Evolutionary conservation across 768 basidiomycete genomes (phyloP), one percentile per base, ranked within the genome.

Genomic region (Tulasnella sp.): DNA sequence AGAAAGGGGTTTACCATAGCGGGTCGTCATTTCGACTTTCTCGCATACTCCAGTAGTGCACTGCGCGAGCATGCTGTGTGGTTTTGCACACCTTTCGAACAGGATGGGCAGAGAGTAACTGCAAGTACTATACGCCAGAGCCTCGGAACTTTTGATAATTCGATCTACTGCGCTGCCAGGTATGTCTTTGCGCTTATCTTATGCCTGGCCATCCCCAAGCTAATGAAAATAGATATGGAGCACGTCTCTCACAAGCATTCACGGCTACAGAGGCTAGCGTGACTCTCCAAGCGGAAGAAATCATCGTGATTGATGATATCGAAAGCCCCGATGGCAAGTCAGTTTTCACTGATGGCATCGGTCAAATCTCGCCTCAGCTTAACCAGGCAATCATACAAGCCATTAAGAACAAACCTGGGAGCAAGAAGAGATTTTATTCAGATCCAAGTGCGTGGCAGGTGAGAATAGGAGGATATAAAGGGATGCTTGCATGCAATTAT

Each of bases 11-110:
- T 91, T 47, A 61, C 69, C 28, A 69, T 86, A 29, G 78, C 74
- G 2, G 72, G 74, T 1, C 67, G 75, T 31, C 58, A 60, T 7
- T 84, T 82, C 58, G 55, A 70, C 0, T 83, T 83, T 58, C 67
- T 86, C 12, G 82, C 78, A 0, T 84, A 83, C 62, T 83, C 81
- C 0, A 78, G 78, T 58, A 83, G 81, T 3, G 79, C 83, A 0
- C 65, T 84, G n/a, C 81, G 78, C 22, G 75, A 82, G 53, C 87
- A 90, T 59, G 74, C 82, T 0, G 86, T 89, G 5, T 90, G 87
- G 42, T 83, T 84, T 57, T 74, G 82, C 19, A 75, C 69, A 48
- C 67, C 70, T 7, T 83, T 83, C 60, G 66, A 72, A 48, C 37
- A 56, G 2, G 50, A 60, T 28, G 32, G 35, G 4, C 62, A 65